Evolutionary conservation across 768 basidiomycete species (phyloP).

Genomic region (Fibroporia radiculosa): DNA sequence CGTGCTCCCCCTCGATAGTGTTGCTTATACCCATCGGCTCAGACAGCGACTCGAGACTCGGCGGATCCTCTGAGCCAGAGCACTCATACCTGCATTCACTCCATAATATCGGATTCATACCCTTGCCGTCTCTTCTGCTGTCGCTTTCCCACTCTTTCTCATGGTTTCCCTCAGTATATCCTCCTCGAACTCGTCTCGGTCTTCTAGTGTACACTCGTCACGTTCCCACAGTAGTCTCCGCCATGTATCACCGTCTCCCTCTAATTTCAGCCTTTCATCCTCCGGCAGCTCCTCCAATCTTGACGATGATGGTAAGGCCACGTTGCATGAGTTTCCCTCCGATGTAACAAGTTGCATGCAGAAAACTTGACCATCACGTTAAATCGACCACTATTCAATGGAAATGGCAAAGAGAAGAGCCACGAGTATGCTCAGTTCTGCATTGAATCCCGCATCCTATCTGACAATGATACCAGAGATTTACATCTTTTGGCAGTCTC

Average conservation of each 20-base stretch:
- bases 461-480: conserved; percentile 40
- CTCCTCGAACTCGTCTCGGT: conserved; percentile 14
- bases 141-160: conserved; percentile 16
- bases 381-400: conserved; percentile 37
- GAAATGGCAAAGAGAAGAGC: conserved; percentile 47
- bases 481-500: conserved; percentile 71
- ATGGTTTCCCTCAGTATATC: conserved; percentile 21
- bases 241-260: conserved; percentile 17
- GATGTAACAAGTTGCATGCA: conserved; percentile 22
- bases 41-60: conserved; percentile 36
- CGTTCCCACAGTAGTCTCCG: conserved; percentile 21
- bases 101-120: conserved; percentile 18
- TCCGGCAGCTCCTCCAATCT: conserved; percentile 48
- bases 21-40: conserved; percentile 36
- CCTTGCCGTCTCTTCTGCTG: conserved; percentile 13
- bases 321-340: conserved; percentile 6
- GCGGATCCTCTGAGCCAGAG: conserved; percentile 40
- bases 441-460: conserved; percentile 8
- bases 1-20: conserved; percentile 36
- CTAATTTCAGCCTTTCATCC: conserved; percentile 14
- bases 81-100: conserved; percentile 12
- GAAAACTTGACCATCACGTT: conserved; percentile 71
- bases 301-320: conserved; percentile 55
- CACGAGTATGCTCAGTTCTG: conserved; percentile 51
- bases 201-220: conserved; percentile 17